A percentile compares a stretch with the other conserved stretches of the same genome.
Conservation (phyloP, 441 rosid genomes). For the Lepidium campestre region DNA sequence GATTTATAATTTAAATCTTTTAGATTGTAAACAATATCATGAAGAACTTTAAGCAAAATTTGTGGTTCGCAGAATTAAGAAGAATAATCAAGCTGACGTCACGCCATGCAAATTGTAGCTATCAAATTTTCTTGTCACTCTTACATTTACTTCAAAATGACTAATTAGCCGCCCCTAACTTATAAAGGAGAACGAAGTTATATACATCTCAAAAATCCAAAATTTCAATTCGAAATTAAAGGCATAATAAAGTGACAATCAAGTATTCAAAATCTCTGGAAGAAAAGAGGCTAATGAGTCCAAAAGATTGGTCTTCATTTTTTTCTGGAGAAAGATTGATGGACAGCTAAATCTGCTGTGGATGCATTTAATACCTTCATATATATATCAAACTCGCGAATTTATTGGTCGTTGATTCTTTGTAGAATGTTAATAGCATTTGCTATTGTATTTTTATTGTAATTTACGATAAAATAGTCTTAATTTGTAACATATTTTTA, state of each 20-base stretch:
- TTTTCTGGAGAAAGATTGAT: not conserved
- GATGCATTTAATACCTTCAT: not conserved
- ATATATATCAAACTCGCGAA: not conserved
- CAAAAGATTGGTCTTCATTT: conserved; percentile 26
- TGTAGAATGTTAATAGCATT: no score
- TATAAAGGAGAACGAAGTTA: not conserved
- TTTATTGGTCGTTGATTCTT: not conserved
- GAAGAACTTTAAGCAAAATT: no score
- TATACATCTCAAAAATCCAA: not conserved
- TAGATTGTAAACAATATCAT: no score
- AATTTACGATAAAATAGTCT: no score
- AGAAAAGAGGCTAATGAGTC: conserved; percentile 15
- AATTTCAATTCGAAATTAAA: not conserved
- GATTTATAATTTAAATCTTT: no score
- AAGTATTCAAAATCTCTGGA: conserved; percentile 3
- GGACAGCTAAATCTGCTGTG: conserved; percentile 1
- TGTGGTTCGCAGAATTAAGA: not conserved
- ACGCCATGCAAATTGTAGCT: not conserved
- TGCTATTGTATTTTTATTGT: not conserved
- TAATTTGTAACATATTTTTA: no score
- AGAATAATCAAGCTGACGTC: not conserved
- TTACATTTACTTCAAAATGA: not conserved
- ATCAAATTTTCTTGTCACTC: not conserved
- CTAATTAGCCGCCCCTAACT: not conserved
- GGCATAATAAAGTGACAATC: not conserved